Base-by-base conservation (phyloP, 768 basidiomycete genomes). In the Pleurotus giganteus region DNA sequence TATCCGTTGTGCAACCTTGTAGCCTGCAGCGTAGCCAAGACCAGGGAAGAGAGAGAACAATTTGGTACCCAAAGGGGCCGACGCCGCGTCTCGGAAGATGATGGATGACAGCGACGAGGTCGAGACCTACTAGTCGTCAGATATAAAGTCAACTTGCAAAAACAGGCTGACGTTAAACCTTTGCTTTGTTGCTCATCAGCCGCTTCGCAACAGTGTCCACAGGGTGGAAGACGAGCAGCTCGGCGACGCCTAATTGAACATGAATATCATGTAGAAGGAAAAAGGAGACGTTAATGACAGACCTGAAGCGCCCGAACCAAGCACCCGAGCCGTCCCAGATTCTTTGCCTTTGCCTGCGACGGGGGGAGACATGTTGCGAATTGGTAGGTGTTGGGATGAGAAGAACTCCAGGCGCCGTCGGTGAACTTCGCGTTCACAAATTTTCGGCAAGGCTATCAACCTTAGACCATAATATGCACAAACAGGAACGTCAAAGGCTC, bases 191-290 rank as follows among this genome's bases (percentile, higher is more conserved):
- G 69, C 92, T 95, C 96, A 99, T 99, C 50, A 99, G 71, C 31
- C 96, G 88, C 71, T 99, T 99, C n/a, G 97, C 94, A 53, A 98
- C 86, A 1, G 97, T 99, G 73, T 99, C 94, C 21, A 94, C 91
- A 17, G 94, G 94, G 68, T 97, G 94, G 75, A 98, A 97, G 17
- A 98, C 84, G 61, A 97, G 73, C 52, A 99, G 80, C 77, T 99
- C 96, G 61, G 95, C 94, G 64, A 99, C 78, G 66, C 95, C 95
- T 15, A 54, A 19, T 37, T 26, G 55, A 36, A 54, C 21, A 42
- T 47, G n/a, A n/a, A n/a, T 51, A 53, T 46, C 37, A 47, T 53
- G 58, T 58, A 26, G 52, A 51, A 55, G 56, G 31, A 26, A 45
- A 17, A 24, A 34, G 13, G 51, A 47, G 36, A 23, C 54, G 11